Evolutionary conservation across 2,329 filamentous ascomycete genomes (phyloP).

Genomic region (Penicillium sp.): DNA sequence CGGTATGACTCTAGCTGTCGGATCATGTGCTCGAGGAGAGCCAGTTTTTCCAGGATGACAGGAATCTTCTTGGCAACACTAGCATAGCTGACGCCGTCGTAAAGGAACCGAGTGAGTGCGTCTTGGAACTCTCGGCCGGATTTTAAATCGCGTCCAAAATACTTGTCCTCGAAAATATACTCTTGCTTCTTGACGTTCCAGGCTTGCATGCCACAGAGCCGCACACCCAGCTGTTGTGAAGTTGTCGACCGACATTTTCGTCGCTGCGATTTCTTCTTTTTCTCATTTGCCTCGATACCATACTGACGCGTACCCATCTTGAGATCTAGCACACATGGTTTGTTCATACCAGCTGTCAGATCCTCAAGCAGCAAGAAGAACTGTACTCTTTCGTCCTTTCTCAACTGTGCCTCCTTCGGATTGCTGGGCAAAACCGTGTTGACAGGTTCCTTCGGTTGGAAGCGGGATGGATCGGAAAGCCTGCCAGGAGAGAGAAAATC

Average conservation of each 20-base stretch:
- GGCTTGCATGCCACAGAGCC: conserved; percentile 92
- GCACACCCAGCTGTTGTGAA: conserved; percentile 83
- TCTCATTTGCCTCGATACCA: conserved; percentile 82
- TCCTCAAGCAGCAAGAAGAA: conserved; percentile 94
- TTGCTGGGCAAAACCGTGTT: conserved; percentile 56
- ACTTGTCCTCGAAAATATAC: conserved; percentile 97
- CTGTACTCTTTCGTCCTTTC: conserved; percentile 63
- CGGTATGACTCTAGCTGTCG: conserved; percentile 76
- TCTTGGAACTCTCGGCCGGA: conserved; percentile 84
- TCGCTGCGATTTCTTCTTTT: conserved; percentile 89
- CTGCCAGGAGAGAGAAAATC: conserved; percentile 1
- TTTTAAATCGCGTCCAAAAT: conserved; percentile 84
- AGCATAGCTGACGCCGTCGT: conserved; percentile 76
- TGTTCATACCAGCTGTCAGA: conserved; percentile 91
- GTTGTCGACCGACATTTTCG: conserved; percentile 92
- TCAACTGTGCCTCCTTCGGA: conserved; percentile 67
- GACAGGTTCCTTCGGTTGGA: conserved; percentile 18
- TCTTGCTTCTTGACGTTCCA: conserved; percentile 82
- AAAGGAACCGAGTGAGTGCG: conserved; percentile 83
- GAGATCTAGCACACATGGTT: conserved; percentile 91
- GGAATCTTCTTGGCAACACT: conserved; percentile 86
- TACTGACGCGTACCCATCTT: conserved; percentile 99
- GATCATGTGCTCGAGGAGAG: conserved; percentile 78
- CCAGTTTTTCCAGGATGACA: conserved; percentile 76
- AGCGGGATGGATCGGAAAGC: conserved; percentile 3